Conservation (phyloP, 2,329 filamentous ascomycete genomes). For the Verticillium nonalfalfae region DNA sequence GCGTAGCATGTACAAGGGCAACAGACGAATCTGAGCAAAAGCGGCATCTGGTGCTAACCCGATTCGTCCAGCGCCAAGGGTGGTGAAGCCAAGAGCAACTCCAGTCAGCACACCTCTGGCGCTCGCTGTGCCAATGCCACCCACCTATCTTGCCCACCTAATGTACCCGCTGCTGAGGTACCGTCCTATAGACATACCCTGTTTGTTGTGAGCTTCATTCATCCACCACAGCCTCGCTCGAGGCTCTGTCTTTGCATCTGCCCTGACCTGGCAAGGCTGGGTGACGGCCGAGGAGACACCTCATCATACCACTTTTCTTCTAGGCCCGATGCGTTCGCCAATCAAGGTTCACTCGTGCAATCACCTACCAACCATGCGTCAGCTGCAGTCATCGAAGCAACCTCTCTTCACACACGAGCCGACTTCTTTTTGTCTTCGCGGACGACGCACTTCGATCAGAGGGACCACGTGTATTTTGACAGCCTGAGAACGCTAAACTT, state of each 20-base stretch:
- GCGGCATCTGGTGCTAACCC: too few relatives aligned
- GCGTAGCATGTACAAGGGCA: too few relatives aligned
- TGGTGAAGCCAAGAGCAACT: neutral
- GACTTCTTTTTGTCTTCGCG: constrained; percentile 9
- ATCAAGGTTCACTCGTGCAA: neutral
- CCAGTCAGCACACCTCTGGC: neutral
- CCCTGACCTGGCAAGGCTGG: neutral
- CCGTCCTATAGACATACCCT: too few relatives aligned
- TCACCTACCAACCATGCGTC: neutral
- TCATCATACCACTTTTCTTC: neutral
- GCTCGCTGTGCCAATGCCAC: too few relatives aligned
- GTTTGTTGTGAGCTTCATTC: neutral
- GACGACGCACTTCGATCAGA: neutral
- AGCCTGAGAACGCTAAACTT: neutral
- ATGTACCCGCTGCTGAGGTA: too few relatives aligned
- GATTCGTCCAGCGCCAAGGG: too few relatives aligned
- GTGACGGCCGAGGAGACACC: neutral
- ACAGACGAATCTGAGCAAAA: too few relatives aligned
- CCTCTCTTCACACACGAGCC: neutral
- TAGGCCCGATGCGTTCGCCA: neutral
- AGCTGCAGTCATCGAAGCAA: neutral
- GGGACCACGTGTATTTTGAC: too few relatives aligned
- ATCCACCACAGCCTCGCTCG: neutral
- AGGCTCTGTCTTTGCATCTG: neutral
- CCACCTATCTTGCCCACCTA: neutral